phyloP scores from a whole-genome alignment of 1,284 basidiomycete genomes.

The Fomitopsis palustris region DNA sequence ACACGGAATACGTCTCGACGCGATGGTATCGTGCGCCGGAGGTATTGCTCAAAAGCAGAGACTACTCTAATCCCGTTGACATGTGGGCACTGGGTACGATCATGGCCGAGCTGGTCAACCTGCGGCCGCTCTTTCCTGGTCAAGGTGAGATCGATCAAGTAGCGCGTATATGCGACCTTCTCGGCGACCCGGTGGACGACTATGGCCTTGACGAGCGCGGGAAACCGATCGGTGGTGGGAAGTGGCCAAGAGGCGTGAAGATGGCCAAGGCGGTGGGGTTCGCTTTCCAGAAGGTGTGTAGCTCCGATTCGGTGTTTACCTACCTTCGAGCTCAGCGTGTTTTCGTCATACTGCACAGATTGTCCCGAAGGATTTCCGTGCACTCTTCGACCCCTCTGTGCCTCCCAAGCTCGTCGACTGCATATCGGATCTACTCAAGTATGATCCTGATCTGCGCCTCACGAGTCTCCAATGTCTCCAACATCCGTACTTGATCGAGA shows the following conservation, averaged over 20 bases:
- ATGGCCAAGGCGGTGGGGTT: conserved; percentile 89
- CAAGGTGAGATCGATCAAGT: conserved; percentile 94
- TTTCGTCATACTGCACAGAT: conserved; percentile 42
- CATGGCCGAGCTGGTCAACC: conserved; percentile 93
- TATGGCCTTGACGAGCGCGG: conserved; percentile 79
- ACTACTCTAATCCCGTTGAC: conserved; percentile 96
- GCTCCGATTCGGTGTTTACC: conserved; percentile 4
- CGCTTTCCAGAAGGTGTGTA: conserved; percentile 79
- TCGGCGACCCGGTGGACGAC: conserved; percentile 88
- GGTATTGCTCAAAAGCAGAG: conserved; percentile 85
- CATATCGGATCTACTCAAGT: conserved; percentile 88
- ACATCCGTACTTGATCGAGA: conserved; percentile 84
- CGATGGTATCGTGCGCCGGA: conserved; percentile 99
- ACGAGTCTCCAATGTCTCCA: conserved; percentile 86
- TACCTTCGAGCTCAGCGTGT: conserved; percentile 7
- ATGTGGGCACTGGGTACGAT: conserved; percentile 99
- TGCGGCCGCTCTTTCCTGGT: conserved; percentile 98
- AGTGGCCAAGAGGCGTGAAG: conserved; percentile 83
- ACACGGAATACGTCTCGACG: conserved; percentile 98
- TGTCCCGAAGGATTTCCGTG: conserved; percentile 72
- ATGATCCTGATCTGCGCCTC: conserved; percentile 84
- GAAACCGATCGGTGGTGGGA: conserved; percentile 78
- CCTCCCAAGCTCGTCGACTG: conserved; percentile 86
- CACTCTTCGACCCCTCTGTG: conserved; percentile 77
- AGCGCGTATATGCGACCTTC: conserved; percentile 81